Evolutionary conservation across 1,139 yeast species (phyloP), one percentile per base, ranked within the genome.

Genomic region (Suhomyces wounanorum): DNA sequence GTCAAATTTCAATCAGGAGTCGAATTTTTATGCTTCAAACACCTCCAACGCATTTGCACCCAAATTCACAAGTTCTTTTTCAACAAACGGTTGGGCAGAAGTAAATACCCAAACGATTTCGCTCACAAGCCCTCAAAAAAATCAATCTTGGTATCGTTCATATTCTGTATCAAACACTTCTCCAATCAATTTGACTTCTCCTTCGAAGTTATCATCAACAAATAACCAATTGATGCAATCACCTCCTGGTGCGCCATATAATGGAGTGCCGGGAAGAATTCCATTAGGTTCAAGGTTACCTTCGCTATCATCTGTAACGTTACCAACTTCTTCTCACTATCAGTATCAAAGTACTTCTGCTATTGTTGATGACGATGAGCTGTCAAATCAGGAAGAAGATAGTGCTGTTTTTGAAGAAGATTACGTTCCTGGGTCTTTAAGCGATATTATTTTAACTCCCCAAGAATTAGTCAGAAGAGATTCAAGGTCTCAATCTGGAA

Each of bases 351-450:
- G 54, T 41, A 52, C 57, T 17, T 57, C 62, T 7, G 63, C 64
- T 2, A 53, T 62, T 25, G 57, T 47, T 3, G 67, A 64, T 31
- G 61, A 58, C 41, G 61, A 58, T 42, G 58, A 55, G 36, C 48
- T 38, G 25, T 49, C 54, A 33, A 52, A 50, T 46, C 49, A 48
- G 10, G 44, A 44, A 7, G 51, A 55, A n/a, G 65, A 59, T n/a
- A 63, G 60, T 30, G 67, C 59, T 17, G 63, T 77, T 17, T 79
- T 75, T 59, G 86, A 79, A 53, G 91, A 87, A 56, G 96, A 88
- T 61, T 86, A 82, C 59, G 89, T 89, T 2, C 96, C 96, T 2
- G 84, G 85, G 1, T 80, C 90, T 23, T 70, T 89, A 41, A 80
- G 84, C 17, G 95, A 88, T 59, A 71, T 88, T 48, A 72, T 77